Base-by-base conservation (phyloP, 2,329 filamentous ascomycete genomes). In the Coniochaeta sp. region DNA sequence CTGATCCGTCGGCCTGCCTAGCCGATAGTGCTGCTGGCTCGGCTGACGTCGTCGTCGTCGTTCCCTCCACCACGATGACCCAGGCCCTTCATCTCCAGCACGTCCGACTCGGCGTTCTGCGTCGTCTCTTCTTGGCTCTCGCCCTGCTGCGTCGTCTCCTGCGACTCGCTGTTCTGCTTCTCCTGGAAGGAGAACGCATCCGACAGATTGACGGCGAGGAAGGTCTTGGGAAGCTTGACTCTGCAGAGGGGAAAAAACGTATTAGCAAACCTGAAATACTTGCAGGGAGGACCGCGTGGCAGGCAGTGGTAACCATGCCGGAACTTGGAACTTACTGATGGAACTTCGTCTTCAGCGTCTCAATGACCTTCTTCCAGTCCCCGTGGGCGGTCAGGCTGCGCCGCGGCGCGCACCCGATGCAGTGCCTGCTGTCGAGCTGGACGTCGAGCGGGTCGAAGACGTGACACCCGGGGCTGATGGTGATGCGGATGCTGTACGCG, bases 331-430 rank as follows among this genome's bases (percentile, higher is more conserved):
- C 89, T 77, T 81, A 93, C 89, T 92, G 92, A 70, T 96, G 90
- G 71, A 99, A 98, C 69, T 96, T 98, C 57, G 90, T 93, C 65
- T 93, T 86, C 64, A 99, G 78, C 1, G 93, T 98, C 75, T 96
- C 93, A 66, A 99, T 90, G n/a, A 99, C 90, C 68, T 93, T 86
- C 75, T 96, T 93, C 93, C 95, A 99, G 73, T 99, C 91, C 40
- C 87, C 87, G 75, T 99, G 96, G 2, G 90, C 85, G 3, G 93
- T 98, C 68, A 99, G 77, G 70, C 91, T 96, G 63, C 95, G 83
- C 64, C 93, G 82, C n/a, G 91, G 92, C 7, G 93, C 91, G 71
- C 90, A 96, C 44, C 93, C 93, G 68, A 99, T 99, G 73, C 92
- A 96, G 73, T 99, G 95, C 68, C 95, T 91, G 67, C 90, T 95